These are phyloP conservation scores for Tilletia setariae DNA, from an alignment of 1,284 basidiomycete species.

Conservation along the genomic window DNA sequence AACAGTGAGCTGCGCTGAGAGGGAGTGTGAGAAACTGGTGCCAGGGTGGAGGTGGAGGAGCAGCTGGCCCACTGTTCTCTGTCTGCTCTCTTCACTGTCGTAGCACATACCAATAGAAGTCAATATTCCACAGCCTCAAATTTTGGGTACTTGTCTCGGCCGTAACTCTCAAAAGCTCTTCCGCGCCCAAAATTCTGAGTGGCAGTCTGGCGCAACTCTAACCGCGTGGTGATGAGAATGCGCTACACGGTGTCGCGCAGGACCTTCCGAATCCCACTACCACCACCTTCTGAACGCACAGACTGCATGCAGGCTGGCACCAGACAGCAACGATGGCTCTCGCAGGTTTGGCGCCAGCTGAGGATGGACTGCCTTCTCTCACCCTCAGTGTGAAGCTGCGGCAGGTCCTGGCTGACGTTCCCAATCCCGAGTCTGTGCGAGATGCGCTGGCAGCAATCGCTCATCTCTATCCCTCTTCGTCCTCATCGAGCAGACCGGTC, in stretches of 20 bases:
- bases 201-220: neutral
- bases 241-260: neutral
- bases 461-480: neutral
- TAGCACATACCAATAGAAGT: too few relatives aligned
- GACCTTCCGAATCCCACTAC: neutral
- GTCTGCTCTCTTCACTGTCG: neutral
- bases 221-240: neutral
- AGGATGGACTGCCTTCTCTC: neutral
- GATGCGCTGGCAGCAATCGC: conserved; percentile 7
- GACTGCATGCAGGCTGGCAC: neutral
- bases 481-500: conserved; percentile 9
- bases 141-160: too few relatives aligned
- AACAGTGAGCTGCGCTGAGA: conserved; percentile 6
- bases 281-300: neutral
- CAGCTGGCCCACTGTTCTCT: conserved; percentile 8
- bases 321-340: neutral
- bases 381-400: neutral
- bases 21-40: neutral
- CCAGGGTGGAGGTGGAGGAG: neutral
- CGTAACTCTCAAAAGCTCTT: too few relatives aligned
- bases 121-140: too few relatives aligned
- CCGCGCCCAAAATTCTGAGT: too few relatives aligned
- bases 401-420: neutral
- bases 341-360: neutral
- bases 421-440: conserved; percentile 4